Base-by-base conservation (phyloP, 768 basidiomycete species). In the Termitomyces sp. region DNA sequence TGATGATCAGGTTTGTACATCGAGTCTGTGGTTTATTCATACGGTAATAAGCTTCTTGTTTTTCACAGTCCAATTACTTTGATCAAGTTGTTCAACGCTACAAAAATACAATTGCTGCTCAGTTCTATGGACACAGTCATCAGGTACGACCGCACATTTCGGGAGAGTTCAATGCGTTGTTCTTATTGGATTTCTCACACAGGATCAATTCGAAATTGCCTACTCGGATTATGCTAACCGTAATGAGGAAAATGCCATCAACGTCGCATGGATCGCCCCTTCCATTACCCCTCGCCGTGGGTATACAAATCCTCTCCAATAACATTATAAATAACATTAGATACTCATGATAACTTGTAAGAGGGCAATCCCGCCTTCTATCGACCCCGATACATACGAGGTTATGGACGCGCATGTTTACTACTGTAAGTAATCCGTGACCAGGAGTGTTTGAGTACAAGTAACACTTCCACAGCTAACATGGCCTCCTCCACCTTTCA, bases 351-450 rank as follows among this genome's bases (percentile, higher is more conserved):
- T 48, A 48, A 8, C 5, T 24, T 24, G 24, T 8, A 53, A 84
- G 82, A 71, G 54, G 80, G 75, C 34, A 82, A 82, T 60, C 81
- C 77, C 2, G 77, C 76, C 12, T 84, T 79, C 70, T 50, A 70
- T 87, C 26, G 85, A 87, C 61, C 81, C 83, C 2, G 82, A 83
- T 56, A 84, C 83, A 8, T 85, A 79, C 59, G 85, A 85, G 60
- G 66, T 87, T 47, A 80, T 85, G 77, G 83, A 87, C 58, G 69
- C 74, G 4, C 71, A 71, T 12, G 78, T 78, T 0, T 81, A 77
- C 63, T 68, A 71, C 47, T 73, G 82, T 83, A 49, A 19, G 79
- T 63, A 17, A 5, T 17, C 2, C 6, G 2, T 11, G n/a, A 24
- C 42, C 17, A 35, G 48, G 7, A 45, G 45, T 6, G 19, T 32